Percentiles rank a stretch among this genome's conserved stretches.
Conservation (phyloP, 2,329 filamentous ascomycete genomes). For the Sporothrix pallida region DNA sequence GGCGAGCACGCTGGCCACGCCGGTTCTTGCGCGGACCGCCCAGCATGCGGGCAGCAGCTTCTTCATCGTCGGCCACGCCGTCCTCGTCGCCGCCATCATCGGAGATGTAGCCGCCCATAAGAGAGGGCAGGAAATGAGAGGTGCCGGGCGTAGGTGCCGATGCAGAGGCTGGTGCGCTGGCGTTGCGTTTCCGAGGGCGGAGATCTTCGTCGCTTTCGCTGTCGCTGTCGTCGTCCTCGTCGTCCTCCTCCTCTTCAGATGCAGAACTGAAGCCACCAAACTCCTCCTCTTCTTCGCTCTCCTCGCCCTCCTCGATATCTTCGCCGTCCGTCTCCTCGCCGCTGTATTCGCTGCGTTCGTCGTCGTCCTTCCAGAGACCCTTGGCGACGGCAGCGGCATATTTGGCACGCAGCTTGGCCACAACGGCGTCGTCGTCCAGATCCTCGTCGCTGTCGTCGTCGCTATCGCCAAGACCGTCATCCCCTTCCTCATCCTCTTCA, state of each 20-base stretch:
- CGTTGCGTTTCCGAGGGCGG: conserved; percentile 32
- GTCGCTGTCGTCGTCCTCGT: conserved; percentile 25
- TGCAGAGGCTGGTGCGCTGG: neutral
- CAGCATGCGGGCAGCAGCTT: conserved; percentile 53
- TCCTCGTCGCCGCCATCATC: conserved; percentile 79
- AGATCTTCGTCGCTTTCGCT: conserved; percentile 31
- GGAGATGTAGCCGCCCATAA: conserved; percentile 81
- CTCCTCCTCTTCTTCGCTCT: conserved; percentile 32
- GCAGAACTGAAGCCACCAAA: conserved; percentile 21
- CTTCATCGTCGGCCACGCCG: conserved; percentile 70
- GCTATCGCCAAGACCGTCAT: neutral
- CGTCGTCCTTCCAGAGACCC: conserved; percentile 42
- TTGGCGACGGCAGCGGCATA: conserved; percentile 41
- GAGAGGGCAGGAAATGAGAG: conserved; percentile 73
- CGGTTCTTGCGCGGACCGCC: conserved; percentile 70
- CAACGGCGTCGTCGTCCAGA: conserved; percentile 21
- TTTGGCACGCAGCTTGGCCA: conserved; percentile 32
- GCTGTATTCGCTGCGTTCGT: conserved; percentile 40
- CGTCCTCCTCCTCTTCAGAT: neutral
- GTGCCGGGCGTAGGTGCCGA: conserved; percentile 30
- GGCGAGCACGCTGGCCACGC: conserved; percentile 74
- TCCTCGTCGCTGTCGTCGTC: conserved; percentile 15
- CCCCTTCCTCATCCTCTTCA: conserved; percentile 34
- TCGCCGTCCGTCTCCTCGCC: conserved; percentile 20
- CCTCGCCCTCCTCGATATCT: neutral